Percentiles rank a stretch among this genome's conserved stretches.
These are phyloP conservation scores for Articulospora tetracladia DNA, from an alignment of 495 filamentous ascomycete species.

Conservation along the genomic window DNA sequence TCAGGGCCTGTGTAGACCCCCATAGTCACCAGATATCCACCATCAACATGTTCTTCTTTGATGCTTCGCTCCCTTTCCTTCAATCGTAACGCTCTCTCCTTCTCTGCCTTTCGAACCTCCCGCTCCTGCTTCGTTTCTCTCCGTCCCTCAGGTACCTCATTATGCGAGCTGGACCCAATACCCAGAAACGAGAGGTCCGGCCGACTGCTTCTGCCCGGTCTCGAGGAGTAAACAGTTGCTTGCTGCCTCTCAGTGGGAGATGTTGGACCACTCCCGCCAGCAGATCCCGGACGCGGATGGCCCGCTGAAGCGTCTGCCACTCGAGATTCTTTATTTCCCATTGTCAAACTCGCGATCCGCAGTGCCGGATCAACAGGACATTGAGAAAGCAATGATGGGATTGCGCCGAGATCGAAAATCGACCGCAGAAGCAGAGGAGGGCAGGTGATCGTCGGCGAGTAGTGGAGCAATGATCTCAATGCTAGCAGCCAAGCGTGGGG, in stretches of 20 bases:
- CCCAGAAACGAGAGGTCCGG: conserved; percentile 56
- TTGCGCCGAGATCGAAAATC: background rate
- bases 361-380: conserved; percentile 24
- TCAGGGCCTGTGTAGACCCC: conserved; percentile 89
- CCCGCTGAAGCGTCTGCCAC: conserved; percentile 11
- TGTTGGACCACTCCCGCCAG: conserved; percentile 10
- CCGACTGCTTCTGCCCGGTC: conserved; percentile 46
- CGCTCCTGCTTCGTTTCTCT: conserved; percentile 89
- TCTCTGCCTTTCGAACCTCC: conserved; percentile 80
- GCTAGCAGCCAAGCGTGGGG: conserved; percentile 16
- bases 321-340: conserved; percentile 24
- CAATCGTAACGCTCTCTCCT: conserved; percentile 65
- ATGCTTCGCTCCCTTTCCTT: conserved; percentile 92
- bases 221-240: conserved; percentile 24
- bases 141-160: conserved; percentile 42
- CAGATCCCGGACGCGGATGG: conserved; percentile 22
- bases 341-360: conserved; percentile 18
- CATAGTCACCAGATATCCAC: conserved; percentile 90
- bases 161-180: conserved; percentile 29
- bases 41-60: conserved; percentile 89
- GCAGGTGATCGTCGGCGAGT: conserved; percentile 5
- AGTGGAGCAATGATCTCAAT: conserved; percentile 12
- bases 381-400: conserved; percentile 7
- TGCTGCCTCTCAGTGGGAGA: conserved; percentile 21
- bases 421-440: background rate